Evolutionary conservation across 179 eudicot genomes (phyloP), one percentile per base, ranked within the genome.

Genomic region (Beta corolliflora): DNA sequence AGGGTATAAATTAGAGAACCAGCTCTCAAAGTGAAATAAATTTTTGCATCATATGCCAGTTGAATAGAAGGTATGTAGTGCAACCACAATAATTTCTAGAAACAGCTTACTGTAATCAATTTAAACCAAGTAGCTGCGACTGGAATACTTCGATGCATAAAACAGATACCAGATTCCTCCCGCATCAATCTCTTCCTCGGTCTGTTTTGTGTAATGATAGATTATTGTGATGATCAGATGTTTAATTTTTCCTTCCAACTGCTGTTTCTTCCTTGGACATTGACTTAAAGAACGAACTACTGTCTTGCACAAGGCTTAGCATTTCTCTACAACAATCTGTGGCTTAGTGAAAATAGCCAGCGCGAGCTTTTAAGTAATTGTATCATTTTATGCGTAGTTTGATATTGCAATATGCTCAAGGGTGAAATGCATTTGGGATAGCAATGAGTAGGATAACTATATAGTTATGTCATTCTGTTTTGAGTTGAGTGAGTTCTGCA

Each of bases 51-150:
- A 65, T 73, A 88, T 88, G 92, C 84, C 88, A 84, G 74, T 18
- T 53, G 86, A 64, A 60, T 88, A 84, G 85, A 85, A 87, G 83
- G 3, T 91, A 90, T 87, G 85, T 87, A 72, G 85, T 91, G 75
- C 94, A 97, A 21, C 91, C 74, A 91, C 41, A 36, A 74, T 92
- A 21, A 92, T 91, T 60, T 73, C 81, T 50, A 97, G 92, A 48
- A 93, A 93, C 93, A 88, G 82, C 81, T 89, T 83, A 91, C 91
- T 13, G 84, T 84, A 89, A 87, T 85, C 73, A 90, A 94, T 81
- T 91, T 91, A 83, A 92, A 95, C 85, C 98, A 91, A 86, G 88
- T 81, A 76, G 97, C 97, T 79, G 97, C 93, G 65, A 89, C 41
- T 86, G 71, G 90, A 92, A 75, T 92, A 92, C 75, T 84, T 91